A percentile compares a stretch with the other conserved stretches of the same genome.
phyloP scores from a whole-genome alignment of 2,329 filamentous ascomycete species.

The Ophiostoma ips region DNA sequence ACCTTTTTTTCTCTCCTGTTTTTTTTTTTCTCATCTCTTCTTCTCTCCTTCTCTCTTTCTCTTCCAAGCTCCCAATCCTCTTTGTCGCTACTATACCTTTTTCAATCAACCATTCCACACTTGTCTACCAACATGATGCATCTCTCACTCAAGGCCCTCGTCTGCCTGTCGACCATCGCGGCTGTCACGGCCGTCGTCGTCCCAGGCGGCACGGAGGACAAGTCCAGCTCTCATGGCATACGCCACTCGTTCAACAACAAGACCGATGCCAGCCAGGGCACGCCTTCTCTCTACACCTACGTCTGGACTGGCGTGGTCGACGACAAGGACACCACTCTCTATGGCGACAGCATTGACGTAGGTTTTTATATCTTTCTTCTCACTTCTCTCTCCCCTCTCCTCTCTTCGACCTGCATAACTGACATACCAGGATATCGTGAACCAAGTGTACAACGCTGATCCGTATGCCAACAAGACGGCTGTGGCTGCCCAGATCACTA shows the following conservation, averaged over 20 bases:
- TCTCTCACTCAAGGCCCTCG: background rate
- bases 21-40: too few species aligned
- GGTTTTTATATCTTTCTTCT: background rate
- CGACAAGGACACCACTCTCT: background rate
- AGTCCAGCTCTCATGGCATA: too few species aligned
- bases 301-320: background rate
- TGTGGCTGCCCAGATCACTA: background rate
- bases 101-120: background rate
- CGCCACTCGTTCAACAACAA: background rate
- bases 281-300: background rate
- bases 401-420: background rate
- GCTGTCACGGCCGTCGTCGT: background rate
- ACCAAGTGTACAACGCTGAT: background rate
- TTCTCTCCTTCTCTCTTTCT: too few species aligned
- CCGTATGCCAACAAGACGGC: background rate
- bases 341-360: slow-evolving; percentile 1
- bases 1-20: too few species aligned
- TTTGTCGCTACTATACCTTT: too few species aligned
- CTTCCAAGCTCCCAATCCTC: too few species aligned
- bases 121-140: background rate
- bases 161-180: background rate
- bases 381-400: background rate
- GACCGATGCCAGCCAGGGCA: background rate
- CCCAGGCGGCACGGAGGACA: too few species aligned
- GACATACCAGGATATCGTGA: background rate